Percentiles rank a stretch among this genome's conserved stretches.
These are phyloP conservation scores for Aspergillus heteromorphus DNA, from an alignment of 495 filamentous ascomycete species.

Conservation along the genomic window DNA sequence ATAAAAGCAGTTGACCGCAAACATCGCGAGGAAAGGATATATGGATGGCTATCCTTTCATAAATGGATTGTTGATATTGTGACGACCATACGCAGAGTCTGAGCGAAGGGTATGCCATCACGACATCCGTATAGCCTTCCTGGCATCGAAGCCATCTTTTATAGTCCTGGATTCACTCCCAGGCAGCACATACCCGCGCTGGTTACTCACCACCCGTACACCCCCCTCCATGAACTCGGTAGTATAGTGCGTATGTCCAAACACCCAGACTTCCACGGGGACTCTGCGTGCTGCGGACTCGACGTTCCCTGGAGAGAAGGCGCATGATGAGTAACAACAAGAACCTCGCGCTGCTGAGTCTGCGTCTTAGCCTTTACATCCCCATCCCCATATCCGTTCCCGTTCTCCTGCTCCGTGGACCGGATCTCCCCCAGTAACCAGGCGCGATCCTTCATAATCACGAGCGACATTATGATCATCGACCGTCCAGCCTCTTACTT, in stretches of 20 bases:
- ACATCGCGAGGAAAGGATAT: too few relatives aligned
- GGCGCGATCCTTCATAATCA: conserved; percentile 32
- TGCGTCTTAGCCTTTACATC: too few relatives aligned
- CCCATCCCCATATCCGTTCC: too few relatives aligned
- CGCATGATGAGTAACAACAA: conserved; percentile 53
- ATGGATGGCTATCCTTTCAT: too few relatives aligned
- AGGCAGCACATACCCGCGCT: conserved; percentile 46
- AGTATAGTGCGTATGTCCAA: conserved; percentile 50
- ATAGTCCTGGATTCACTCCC: conserved; percentile 8
- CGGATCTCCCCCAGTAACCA: conserved; percentile 42
- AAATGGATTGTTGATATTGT: too few relatives aligned
- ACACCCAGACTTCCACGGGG: conserved; percentile 44
- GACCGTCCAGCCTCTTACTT: conserved; percentile 45
- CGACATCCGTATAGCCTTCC: conserved; percentile 16
- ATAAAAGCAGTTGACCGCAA: too few relatives aligned
- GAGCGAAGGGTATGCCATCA: too few relatives aligned
- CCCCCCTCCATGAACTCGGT: conserved; percentile 34
- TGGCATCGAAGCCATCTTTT: conserved; percentile 17
- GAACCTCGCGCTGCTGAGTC: conserved; percentile 19
- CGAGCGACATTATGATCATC: conserved; percentile 44
- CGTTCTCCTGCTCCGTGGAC: conserved; percentile 17
- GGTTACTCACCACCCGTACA: conserved; percentile 46
- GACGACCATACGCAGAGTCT: too few relatives aligned
- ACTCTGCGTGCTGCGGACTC: conserved; percentile 36
- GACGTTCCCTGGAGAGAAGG: conserved; percentile 40